Evolutionary conservation across 345 rosid species (phyloP), one percentile per base, ranked within the genome.

Genomic region (Aurinia saxatilis): DNA sequence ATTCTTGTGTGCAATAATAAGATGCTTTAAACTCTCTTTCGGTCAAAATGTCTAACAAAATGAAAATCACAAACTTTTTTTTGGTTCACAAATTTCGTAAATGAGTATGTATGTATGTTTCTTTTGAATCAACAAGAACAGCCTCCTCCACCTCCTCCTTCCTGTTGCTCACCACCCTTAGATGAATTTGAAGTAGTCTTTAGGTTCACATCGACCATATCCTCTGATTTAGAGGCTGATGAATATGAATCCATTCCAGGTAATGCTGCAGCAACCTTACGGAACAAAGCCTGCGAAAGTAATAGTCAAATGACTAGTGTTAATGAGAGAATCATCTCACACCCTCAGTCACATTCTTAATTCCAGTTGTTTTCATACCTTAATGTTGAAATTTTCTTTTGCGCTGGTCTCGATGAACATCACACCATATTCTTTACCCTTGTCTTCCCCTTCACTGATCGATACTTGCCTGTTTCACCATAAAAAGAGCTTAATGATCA

Each of bases 321-420:
- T 48, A 18, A 53, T 57, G 7, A 48, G 29, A 27, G n/a, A 48
- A 29, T 4, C 6, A 36, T 15, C n/a, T 33, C 6, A 27, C 8
- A 35, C 37, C 31, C 35, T 31, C 45, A 27, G 6, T 31, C 23
- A 1, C 3, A 29, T 38, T 17, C 7, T 21, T 10, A 5, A 21
- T 15, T 3, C 11, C 25, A 25, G 19, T 39, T 63, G 34, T 13
- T 48, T 34, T 11, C 17, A 27, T 45, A 87, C 97, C 96, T 91
- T 88, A 53, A 91, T 80, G 59, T 88, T 84, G 74, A 91, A 91
- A 67, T 90, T 95, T 25, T 90, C 98, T 77, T 91, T 88, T 3
- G 98, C 98, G 46, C 98, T 91, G 13, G 98, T 88, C 73, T 91
- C 95, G 16, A 91, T 82, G 68, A 91, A 91, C 95, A 91, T 82